Percentiles rank a stretch among this genome's conserved stretches.
Conservation (phyloP, 768 basidiomycete genomes). For the Podaxis sp. region DNA sequence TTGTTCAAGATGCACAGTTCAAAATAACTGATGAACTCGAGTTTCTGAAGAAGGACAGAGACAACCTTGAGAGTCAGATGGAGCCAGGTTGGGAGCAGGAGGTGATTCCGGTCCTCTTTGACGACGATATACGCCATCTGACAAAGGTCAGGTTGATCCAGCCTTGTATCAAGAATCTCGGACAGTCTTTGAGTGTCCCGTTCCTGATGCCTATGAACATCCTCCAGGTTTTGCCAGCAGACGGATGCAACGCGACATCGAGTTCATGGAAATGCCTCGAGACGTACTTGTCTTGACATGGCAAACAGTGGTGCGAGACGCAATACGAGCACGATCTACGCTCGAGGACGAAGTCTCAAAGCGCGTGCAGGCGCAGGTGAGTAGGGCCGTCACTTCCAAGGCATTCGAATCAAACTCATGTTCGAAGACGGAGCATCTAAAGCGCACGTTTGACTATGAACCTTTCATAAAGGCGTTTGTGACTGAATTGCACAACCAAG, state of each 20-base stretch:
- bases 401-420: background rate
- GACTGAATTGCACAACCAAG: constrained; percentile 42
- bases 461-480: constrained; percentile 55
- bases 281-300: constrained; percentile 39
- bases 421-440: constrained; percentile 52
- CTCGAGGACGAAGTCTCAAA: constrained; percentile 53
- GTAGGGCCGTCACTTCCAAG: constrained; percentile 21
- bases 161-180: constrained; percentile 31
- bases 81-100: constrained; percentile 36
- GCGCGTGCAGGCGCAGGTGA: constrained; percentile 42
- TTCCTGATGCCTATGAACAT: constrained; percentile 25
- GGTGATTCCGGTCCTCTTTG: constrained; percentile 26
- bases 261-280: constrained; percentile 43
- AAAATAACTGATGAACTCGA: constrained; percentile 53
- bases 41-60: constrained; percentile 47
- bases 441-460: constrained; percentile 63
- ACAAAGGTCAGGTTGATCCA: constrained; percentile 38
- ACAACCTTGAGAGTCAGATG: constrained; percentile 45
- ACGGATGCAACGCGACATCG: constrained; percentile 41
- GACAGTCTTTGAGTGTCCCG: constrained; percentile 21
- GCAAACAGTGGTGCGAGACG: constrained; percentile 45
- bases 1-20: constrained; percentile 53
- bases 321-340: constrained; percentile 36
- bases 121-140: background rate
- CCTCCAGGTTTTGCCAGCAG: constrained; percentile 45